Evolutionary conservation across 148 eudicot species (phyloP).

Genomic region (Chenopodium quinoa): DNA sequence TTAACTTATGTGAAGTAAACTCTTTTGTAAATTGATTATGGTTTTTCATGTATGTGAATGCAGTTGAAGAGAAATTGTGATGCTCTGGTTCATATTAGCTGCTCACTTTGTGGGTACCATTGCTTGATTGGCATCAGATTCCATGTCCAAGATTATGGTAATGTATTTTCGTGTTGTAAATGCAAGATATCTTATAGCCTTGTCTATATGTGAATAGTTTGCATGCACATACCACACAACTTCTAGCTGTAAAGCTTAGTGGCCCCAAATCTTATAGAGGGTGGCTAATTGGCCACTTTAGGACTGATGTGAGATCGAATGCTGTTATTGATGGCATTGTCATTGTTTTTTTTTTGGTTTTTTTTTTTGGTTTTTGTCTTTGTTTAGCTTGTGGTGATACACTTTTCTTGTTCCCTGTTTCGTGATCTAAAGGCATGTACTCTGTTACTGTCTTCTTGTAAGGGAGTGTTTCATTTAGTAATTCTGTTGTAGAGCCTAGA

Average conservation of each 20-base stretch:
- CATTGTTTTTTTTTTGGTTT: neutral
- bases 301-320: neutral
- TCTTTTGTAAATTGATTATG: neutral
- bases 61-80: constrained; percentile 27
- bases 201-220: neutral
- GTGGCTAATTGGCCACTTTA: neutral
- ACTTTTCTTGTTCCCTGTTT: neutral
- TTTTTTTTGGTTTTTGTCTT: neutral
- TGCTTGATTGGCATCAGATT: neutral
- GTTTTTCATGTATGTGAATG: constrained; percentile 5
- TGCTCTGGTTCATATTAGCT: constrained; percentile 17
- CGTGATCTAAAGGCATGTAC: neutral
- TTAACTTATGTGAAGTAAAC: too few relatives aligned
- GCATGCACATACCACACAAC: too few relatives aligned
- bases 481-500: neutral
- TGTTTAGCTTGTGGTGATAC: neutral
- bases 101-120: neutral
- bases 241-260: too few relatives aligned
- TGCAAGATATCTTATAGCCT: neutral
- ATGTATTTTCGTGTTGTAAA: neutral
- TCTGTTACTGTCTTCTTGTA: too few relatives aligned
- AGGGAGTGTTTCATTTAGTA: too few relatives aligned
- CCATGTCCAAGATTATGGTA: constrained; percentile 25
- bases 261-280: too few relatives aligned
- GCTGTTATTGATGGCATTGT: neutral